phyloP scores from a whole-genome alignment of 495 filamentous ascomycete species.

The Chlorociboria aeruginascens region DNA sequence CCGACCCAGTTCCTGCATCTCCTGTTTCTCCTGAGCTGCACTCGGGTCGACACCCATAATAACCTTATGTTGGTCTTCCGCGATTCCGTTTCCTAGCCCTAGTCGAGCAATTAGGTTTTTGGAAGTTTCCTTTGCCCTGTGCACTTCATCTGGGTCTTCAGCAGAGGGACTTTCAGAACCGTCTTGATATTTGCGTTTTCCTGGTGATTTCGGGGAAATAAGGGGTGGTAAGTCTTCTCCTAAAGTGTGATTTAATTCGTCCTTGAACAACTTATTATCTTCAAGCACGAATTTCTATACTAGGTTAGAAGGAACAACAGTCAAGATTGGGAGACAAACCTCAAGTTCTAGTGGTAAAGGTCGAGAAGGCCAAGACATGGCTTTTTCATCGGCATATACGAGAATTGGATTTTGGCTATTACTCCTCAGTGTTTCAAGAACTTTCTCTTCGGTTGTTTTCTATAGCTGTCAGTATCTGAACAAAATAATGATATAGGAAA shows the following conservation, averaged over 20 bases:
- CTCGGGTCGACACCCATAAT: constrained; percentile 2
- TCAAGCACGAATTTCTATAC: constrained; percentile 15
- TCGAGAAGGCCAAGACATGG: constrained; percentile 14
- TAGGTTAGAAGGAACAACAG: not conserved
- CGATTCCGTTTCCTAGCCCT: not conserved
- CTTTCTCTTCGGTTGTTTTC: constrained; percentile 26
- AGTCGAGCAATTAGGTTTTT: not conserved
- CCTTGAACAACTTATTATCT: constrained; percentile 15
- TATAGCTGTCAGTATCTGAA: constrained; percentile 1
- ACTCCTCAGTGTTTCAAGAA: constrained; percentile 19
- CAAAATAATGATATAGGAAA: constrained; percentile 2
- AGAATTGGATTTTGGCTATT: constrained; percentile 21
- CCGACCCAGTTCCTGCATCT: constrained; percentile 15
- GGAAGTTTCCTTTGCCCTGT: not conserved
- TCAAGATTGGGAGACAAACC: constrained; percentile 13
- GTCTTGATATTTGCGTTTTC: constrained; percentile 16
- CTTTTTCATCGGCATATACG: constrained; percentile 27
- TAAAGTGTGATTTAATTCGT: constrained; percentile 4
- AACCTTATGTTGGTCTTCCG: not conserved
- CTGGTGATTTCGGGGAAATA: constrained; percentile 3
- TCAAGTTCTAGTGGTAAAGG: constrained; percentile 24
- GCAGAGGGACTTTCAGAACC: constrained; percentile 1
- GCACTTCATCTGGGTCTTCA: not conserved
- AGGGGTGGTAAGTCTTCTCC: not conserved
- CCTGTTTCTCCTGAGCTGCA: not conserved